phyloP scores from a whole-genome alignment of 2,329 filamentous ascomycete species.

The Epichloe coenophiala region DNA sequence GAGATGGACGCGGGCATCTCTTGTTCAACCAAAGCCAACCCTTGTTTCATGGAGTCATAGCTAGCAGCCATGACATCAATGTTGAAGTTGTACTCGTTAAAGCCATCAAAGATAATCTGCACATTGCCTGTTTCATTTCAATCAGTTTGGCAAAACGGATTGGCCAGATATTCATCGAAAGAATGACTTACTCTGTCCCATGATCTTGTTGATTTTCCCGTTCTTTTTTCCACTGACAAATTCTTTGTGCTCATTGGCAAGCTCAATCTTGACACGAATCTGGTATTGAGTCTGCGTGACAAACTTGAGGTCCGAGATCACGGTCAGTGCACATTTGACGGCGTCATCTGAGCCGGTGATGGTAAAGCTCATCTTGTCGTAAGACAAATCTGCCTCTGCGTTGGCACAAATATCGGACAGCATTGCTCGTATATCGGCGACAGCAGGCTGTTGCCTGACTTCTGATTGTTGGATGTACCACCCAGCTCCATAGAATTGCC shows the following conservation, averaged over 20 bases:
- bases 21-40: constrained; percentile 84
- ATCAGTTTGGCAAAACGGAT: neutral
- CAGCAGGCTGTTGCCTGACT: constrained; percentile 41
- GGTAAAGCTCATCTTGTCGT: constrained; percentile 86
- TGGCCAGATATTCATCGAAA: no score
- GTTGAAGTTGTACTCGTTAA: constrained; percentile 99
- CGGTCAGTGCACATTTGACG: constrained; percentile 87
- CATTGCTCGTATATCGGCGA: constrained; percentile 73
- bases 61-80: constrained; percentile 90
- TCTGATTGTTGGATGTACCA: constrained; percentile 87
- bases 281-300: constrained; percentile 79
- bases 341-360: constrained; percentile 93
- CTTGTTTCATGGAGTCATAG: constrained; percentile 90
- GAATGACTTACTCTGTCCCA: constrained; percentile 66
- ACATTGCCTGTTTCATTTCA: constrained; percentile 54
- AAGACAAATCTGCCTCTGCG: constrained; percentile 86
- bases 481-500: constrained; percentile 93
- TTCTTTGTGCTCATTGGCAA: constrained; percentile 98
- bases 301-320: constrained; percentile 84
- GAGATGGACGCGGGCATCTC: constrained; percentile 99
- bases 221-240: constrained; percentile 99
- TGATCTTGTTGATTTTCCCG: constrained; percentile 99
- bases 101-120: constrained; percentile 97
- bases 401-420: constrained; percentile 92
- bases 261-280: constrained; percentile 94